These are phyloP conservation scores for Plenodomus lindquistii DNA, from an alignment of 2,329 filamentous ascomycete species.

Conservation along the genomic window DNA sequence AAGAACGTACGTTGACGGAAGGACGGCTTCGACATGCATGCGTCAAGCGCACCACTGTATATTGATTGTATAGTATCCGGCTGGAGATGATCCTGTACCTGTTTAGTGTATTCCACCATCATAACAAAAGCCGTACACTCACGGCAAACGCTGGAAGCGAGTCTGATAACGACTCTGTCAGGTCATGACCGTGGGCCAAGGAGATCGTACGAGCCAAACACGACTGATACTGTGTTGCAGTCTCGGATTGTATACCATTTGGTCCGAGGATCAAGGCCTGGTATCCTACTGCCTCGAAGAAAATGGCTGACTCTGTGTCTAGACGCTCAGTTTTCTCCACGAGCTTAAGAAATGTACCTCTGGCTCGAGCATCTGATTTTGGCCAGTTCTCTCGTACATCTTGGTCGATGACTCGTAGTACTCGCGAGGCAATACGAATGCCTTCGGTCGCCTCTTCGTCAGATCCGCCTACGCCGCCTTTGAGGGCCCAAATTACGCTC, in stretches of 20 bases:
- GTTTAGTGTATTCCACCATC: not conserved
- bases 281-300: slow-evolving; percentile 37
- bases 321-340: slow-evolving; percentile 29
- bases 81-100: not conserved
- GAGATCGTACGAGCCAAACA: slow-evolving; percentile 13
- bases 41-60: slow-evolving; percentile 17
- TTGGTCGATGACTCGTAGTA: slow-evolving; percentile 26
- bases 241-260: slow-evolving; percentile 16
- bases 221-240: slow-evolving; percentile 28
- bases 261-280: slow-evolving; percentile 31
- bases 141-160: slow-evolving; percentile 36
- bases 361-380: slow-evolving; percentile 20
- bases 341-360: slow-evolving; percentile 29
- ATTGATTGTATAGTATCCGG: slow-evolving; percentile 13
- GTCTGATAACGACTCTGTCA: slow-evolving; percentile 22
- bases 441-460: slow-evolving; percentile 34
- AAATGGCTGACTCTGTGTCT: slow-evolving; percentile 23
- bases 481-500: slow-evolving; percentile 36
- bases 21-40: slow-evolving; percentile 9
- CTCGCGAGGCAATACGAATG: slow-evolving; percentile 39
- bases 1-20: slow-evolving; percentile 12
- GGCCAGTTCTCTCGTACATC: slow-evolving; percentile 28
- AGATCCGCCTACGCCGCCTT: slow-evolving; percentile 26
- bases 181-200: slow-evolving; percentile 10
- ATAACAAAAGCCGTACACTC: slow-evolving; percentile 7